Conservation (phyloP, 163 green algal genomes). For the Scenedesmus sp. region DNA sequence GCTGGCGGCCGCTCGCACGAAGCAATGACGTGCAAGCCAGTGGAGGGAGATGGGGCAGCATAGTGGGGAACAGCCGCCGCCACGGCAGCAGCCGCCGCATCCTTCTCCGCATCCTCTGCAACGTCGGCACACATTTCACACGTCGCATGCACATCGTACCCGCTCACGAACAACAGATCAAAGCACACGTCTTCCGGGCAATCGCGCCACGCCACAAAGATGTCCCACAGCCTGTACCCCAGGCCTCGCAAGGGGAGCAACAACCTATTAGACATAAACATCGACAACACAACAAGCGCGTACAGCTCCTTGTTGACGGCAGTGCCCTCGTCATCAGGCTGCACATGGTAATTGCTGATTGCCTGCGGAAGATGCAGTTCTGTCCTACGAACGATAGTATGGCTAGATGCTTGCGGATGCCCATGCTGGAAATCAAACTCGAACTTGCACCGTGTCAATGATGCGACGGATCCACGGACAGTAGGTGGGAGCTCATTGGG, state of each 20-base stretch:
- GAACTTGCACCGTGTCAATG: no score
- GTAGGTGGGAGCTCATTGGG: no score
- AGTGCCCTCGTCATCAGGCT: not conserved
- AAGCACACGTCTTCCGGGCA: not conserved
- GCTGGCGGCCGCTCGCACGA: no score
- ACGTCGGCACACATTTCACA: no score
- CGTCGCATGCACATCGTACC: not conserved
- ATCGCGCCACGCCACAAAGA: not conserved
- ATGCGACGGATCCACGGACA: no score
- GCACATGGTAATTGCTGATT: not conserved
- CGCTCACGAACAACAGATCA: not conserved
- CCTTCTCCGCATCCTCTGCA: no score
- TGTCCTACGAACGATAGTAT: not conserved
- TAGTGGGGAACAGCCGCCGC: no score
- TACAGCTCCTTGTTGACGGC: not conserved
- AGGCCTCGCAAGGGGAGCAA: not conserved
- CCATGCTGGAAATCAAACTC: not conserved
- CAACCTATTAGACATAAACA: not conserved
- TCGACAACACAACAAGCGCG: not conserved
- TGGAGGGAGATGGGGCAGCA: no score
- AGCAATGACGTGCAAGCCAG: no score
- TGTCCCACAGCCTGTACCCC: not conserved
- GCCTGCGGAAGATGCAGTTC: constrained; percentile 1
- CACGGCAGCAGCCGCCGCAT: no score
- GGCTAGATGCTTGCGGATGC: not conserved